These are phyloP conservation scores for Fusarium lateritium DNA, from an alignment of 2,329 filamentous ascomycete species.

Conservation along the genomic window DNA sequence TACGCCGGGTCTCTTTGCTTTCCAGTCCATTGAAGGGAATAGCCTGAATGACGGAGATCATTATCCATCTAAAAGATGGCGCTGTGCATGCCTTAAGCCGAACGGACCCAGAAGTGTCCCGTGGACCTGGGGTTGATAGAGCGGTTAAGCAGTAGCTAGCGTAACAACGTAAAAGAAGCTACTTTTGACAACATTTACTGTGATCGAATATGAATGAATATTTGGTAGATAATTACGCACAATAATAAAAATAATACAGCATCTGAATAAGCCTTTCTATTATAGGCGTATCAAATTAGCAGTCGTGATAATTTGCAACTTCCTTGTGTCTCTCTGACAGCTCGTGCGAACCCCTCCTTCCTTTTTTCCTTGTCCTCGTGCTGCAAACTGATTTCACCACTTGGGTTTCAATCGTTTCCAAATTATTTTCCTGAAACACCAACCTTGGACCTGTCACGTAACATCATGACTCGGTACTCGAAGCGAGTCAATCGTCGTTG, in stretches of 20 bases:
- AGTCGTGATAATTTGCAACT: conserved; percentile 2
- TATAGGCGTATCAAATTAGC: too few relatives aligned
- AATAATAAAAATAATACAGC: too few relatives aligned
- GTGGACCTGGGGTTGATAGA: conserved; percentile 34
- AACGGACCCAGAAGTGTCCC: conserved; percentile 22
- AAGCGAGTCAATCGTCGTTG: conserved; percentile 17
- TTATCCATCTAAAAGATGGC: background rate
- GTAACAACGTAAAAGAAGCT: background rate
- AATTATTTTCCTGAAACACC: conserved; percentile 37
- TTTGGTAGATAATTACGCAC: too few relatives aligned
- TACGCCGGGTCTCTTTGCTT: conserved; percentile 16
- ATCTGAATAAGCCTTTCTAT: too few relatives aligned
- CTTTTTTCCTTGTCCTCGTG: background rate
- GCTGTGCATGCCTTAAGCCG: conserved; percentile 10
- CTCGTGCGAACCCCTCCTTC: conserved; percentile 4
- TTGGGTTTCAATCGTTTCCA: conserved; percentile 26
- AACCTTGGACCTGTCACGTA: conserved; percentile 19
- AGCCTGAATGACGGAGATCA: background rate
- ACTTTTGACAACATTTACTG: conserved; percentile 16
- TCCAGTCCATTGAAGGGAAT: conserved; percentile 21
- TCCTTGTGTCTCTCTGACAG: conserved; percentile 1
- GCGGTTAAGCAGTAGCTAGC: conserved; percentile 17
- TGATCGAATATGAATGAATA: background rate
- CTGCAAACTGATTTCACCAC: conserved; percentile 18
- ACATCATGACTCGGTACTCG: conserved; percentile 36